These are phyloP conservation scores for Penicillium sumatraense DNA, from an alignment of 2,329 filamentous ascomycete species.

Conservation along the genomic window DNA sequence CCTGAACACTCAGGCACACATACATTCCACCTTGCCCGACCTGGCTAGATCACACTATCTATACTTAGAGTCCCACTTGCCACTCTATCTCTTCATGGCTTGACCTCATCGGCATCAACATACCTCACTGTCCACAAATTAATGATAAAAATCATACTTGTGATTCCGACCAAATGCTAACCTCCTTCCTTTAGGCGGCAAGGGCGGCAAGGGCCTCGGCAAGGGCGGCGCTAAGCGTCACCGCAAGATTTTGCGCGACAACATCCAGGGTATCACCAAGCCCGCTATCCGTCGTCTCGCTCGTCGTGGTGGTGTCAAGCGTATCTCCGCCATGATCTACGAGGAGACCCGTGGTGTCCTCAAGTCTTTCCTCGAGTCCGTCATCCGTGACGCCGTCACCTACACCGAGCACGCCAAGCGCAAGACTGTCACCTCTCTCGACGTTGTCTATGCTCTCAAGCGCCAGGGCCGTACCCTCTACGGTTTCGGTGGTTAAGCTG, in stretches of 20 bases:
- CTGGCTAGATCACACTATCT: conserved; percentile 2
- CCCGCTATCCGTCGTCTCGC: conserved; percentile 98
- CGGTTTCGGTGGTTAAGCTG: conserved; percentile 79
- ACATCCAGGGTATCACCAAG: conserved; percentile 99
- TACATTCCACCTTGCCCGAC: conserved; percentile 14
- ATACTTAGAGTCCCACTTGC: neutral
- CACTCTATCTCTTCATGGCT: neutral
- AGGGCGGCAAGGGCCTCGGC: conserved; percentile 96
- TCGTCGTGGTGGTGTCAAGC: conserved; percentile 99
- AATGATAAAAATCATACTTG: too few species aligned
- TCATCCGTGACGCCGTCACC: conserved; percentile 79
- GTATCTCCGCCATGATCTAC: conserved; percentile 97
- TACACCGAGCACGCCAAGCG: conserved; percentile 85
- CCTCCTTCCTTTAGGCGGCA: conserved; percentile 68
- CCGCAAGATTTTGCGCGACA: conserved; percentile 99
- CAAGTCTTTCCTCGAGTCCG: conserved; percentile 81
- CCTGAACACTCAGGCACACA: conserved; percentile 18
- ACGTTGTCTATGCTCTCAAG: conserved; percentile 68
- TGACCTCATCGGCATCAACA: neutral
- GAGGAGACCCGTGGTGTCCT: conserved; percentile 81
- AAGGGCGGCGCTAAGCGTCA: conserved; percentile 99
- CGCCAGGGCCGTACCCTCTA: conserved; percentile 74
- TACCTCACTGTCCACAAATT: neutral
- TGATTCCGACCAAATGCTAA: neutral
- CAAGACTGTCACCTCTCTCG: conserved; percentile 60